Evolutionary conservation across 176 grass and related monocot genomes (phyloP).

Genomic region (Ensete ventricosum): DNA sequence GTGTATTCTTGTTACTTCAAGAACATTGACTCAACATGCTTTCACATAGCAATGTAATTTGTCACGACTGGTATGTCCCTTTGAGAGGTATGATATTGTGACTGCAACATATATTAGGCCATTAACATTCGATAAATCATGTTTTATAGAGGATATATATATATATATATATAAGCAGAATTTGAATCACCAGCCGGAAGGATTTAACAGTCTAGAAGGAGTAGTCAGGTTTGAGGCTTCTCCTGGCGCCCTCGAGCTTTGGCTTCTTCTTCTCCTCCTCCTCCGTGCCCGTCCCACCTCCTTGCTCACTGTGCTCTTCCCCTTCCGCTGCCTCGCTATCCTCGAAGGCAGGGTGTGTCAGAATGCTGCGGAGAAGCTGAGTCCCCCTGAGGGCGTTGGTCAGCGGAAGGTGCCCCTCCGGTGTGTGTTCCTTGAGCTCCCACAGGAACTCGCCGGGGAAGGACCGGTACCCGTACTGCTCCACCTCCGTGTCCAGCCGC

Average conservation of each 20-base stretch:
- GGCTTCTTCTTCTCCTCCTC: conserved; percentile 31
- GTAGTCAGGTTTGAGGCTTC: conserved; percentile 67
- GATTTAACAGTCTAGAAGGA: conserved; percentile 44
- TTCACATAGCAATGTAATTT: too few relatives aligned
- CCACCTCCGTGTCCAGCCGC: conserved; percentile 83
- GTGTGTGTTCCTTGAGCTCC: conserved; percentile 72
- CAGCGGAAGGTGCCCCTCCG: conserved; percentile 80
- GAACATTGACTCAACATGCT: too few relatives aligned
- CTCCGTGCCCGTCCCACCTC: not conserved
- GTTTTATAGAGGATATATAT: too few relatives aligned
- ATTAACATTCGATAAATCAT: too few relatives aligned
- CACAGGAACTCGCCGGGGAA: conserved; percentile 86
- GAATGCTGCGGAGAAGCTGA: conserved; percentile 58
- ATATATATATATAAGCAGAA: not conserved
- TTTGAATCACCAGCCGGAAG: not conserved
- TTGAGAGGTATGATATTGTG: too few relatives aligned
- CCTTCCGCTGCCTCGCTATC: not conserved
- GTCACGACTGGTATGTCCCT: too few relatives aligned
- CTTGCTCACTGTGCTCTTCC: conserved; percentile 15
- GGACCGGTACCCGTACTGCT: conserved; percentile 77
- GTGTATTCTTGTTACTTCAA: too few relatives aligned
- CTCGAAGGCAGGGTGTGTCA: conserved; percentile 71
- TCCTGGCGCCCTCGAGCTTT: conserved; percentile 19
- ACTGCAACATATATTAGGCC: too few relatives aligned
- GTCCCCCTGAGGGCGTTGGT: conserved; percentile 93